These are phyloP conservation scores for Cyberlindnera maclurae DNA, from an alignment of 805 yeast genomes.

Conservation along the genomic window DNA sequence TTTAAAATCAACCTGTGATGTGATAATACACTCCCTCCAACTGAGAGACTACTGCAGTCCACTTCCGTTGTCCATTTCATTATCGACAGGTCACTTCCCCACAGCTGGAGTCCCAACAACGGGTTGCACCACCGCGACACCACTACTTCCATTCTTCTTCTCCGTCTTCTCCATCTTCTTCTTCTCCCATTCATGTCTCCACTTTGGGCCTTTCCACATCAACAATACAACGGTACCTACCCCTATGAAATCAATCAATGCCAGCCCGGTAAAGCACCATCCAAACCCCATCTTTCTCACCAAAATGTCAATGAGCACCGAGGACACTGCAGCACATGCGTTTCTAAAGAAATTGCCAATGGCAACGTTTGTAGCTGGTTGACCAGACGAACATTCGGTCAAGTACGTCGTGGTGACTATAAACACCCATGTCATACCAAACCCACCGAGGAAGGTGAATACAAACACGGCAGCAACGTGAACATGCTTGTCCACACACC, in stretches of 20 bases:
- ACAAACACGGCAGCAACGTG: slow-evolving; percentile 35
- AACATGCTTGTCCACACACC: slow-evolving; percentile 37
- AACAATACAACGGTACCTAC: slow-evolving; percentile 11
- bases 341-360: slow-evolving; percentile 47
- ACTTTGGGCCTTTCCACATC: slow-evolving; percentile 13
- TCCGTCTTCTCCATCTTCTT: slow-evolving; percentile 1
- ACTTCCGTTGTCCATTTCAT: too few species aligned
- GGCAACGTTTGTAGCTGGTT: slow-evolving; percentile 48
- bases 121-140: too few species aligned
- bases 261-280: slow-evolving; percentile 51
- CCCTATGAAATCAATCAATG: slow-evolving; percentile 26
- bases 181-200: slow-evolving; percentile 15
- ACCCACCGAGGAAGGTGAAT: slow-evolving; percentile 39
- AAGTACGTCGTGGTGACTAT: slow-evolving; percentile 47
- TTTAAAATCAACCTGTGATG: too few species aligned
- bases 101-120: too few species aligned
- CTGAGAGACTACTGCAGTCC: too few species aligned
- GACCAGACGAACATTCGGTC: slow-evolving; percentile 41
- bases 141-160: too few species aligned
- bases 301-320: slow-evolving; percentile 35
- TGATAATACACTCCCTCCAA: too few species aligned
- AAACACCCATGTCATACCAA: slow-evolving; percentile 51
- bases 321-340: slow-evolving; percentile 45
- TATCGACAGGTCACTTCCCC: too few species aligned
- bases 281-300: slow-evolving; percentile 37